Evolutionary conservation across 2,329 filamentous ascomycete genomes (phyloP), one percentile per base, ranked within the genome.

Genomic region (Xenoacremonium recifei): DNA sequence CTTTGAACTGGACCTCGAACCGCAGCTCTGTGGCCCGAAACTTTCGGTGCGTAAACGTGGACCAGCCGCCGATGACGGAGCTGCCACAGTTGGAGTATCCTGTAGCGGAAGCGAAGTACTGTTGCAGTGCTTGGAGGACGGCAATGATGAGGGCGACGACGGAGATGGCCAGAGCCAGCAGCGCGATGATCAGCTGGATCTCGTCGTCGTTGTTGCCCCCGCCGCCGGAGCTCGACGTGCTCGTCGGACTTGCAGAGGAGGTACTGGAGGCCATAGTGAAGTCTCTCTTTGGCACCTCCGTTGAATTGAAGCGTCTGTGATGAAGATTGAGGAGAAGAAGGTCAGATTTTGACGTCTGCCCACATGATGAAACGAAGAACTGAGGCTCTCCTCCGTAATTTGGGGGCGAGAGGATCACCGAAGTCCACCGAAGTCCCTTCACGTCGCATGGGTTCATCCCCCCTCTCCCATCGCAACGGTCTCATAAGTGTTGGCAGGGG

Each of bases 1-100:
- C 55, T 45, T 70, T 61, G 34, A 67, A 72, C 27, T 61, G 58
- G 1, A 71, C 69, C 30, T 69, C 66, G 45, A 71, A 68, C 2
- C 69, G 68, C 16, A 72, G 59, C 51, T 72, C 66, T 10, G 47
- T 54, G 15, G 47, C 51, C 5, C 57, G 56, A 37, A 71, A 63
- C 1, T 48, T 51, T 2, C 67, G 61, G 4, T 56, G 54, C 6
- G 63, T 62, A 25, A 53, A 63, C 1, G 52, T 41, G 19, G 61
- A 48, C 69, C 69, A 72, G 21, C 60, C 54, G 2, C 69, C 68
- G 49, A 70, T 68, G 6, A 69, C 66, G 1, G 58, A 60, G 21
- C 64, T 54, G 36, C 61, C 58, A 48, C 67, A 70, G 16, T 60
- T 66, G 1, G 66, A 57, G 43, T 66, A 71, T 11, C 68, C 68